A percentile compares a stretch with the other conserved stretches of the same genome.
Conservation (phyloP, 257 asterid species). For the Lithospermum erythrorhizon region DNA sequence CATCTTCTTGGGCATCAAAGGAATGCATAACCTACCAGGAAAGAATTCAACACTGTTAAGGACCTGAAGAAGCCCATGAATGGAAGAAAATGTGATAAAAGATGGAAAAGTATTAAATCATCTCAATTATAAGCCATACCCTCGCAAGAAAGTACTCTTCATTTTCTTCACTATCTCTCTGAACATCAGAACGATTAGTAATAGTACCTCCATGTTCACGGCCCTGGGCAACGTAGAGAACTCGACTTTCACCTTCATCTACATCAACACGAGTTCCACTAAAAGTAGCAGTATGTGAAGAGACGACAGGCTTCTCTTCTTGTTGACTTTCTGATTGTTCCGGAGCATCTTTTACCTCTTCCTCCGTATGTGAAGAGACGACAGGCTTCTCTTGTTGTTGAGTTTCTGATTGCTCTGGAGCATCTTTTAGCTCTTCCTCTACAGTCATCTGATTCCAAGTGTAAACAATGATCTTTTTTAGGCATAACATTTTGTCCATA, state of each 20-base stretch:
- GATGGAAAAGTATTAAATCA: background rate
- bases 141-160: conserved; percentile 44
- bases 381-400: conserved; percentile 22
- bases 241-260: conserved; percentile 19
- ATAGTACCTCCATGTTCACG: conserved; percentile 20
- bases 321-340: conserved; percentile 27
- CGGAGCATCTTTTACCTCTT: conserved; percentile 43
- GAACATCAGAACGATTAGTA: conserved; percentile 26
- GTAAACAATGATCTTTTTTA: conserved; percentile 1
- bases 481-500: background rate
- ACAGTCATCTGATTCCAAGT: conserved; percentile 44
- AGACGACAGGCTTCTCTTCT: conserved; percentile 22
- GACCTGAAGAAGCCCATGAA: background rate
- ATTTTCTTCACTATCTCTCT: conserved; percentile 24
- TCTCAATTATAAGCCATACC: conserved; percentile 25
- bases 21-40: conserved; percentile 63
- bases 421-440: conserved; percentile 53
- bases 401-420: conserved; percentile 31
- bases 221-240: conserved; percentile 19
- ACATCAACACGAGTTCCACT: conserved; percentile 25
- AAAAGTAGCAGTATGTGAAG: conserved; percentile 21
- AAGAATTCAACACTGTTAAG: conserved; percentile 4
- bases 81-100: background rate
- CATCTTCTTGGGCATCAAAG: conserved; percentile 80
- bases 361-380: too few species aligned